These are phyloP conservation scores for Colletotrichum sansevieriae DNA, from an alignment of 2,329 filamentous ascomycete species.

Conservation along the genomic window DNA sequence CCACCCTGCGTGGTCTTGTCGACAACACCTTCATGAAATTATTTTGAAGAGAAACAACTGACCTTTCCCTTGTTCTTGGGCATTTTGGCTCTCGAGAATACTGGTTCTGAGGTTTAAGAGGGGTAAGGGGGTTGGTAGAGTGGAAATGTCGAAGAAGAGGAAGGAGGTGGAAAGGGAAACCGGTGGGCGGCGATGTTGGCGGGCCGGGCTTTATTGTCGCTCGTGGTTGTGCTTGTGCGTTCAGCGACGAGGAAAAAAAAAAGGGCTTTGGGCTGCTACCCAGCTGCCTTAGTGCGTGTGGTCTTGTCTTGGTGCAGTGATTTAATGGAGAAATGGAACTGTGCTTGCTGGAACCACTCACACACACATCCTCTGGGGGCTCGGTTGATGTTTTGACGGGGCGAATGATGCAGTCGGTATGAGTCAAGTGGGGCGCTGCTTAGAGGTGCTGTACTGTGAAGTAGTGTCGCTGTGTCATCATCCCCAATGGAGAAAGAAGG, in stretches of 20 bases:
- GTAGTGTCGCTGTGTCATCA: background rate
- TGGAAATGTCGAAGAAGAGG: constrained; percentile 23
- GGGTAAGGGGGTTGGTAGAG: constrained; percentile 25
- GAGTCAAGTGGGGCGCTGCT: constrained; percentile 36
- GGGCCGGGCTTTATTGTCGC: constrained; percentile 40
- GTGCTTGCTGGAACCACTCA: constrained; percentile 12
- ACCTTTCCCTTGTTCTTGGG: constrained; percentile 99
- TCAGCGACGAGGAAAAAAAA: background rate
- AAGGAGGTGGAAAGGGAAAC: constrained; percentile 13
- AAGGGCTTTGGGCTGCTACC: constrained; percentile 27
- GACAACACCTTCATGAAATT: constrained; percentile 1
- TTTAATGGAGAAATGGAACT: constrained; percentile 9
- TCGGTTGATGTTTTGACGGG: constrained; percentile 6
- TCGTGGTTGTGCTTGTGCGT: background rate
- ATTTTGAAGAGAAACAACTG: constrained; percentile 51
- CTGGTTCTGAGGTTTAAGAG: constrained; percentile 44
- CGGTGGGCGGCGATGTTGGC: constrained; percentile 31
- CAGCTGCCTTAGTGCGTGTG: background rate
- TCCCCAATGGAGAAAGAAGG: constrained; percentile 11
- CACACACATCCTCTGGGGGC: no score
- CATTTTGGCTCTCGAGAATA: constrained; percentile 68
- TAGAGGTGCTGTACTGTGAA: no score
- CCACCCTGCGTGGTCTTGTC: background rate
- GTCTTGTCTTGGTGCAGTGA: constrained; percentile 16
- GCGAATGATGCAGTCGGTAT: constrained; percentile 36